Base-by-base conservation (phyloP, 2,329 filamentous ascomycete species). In the Hansfordia pulvinata region DNA sequence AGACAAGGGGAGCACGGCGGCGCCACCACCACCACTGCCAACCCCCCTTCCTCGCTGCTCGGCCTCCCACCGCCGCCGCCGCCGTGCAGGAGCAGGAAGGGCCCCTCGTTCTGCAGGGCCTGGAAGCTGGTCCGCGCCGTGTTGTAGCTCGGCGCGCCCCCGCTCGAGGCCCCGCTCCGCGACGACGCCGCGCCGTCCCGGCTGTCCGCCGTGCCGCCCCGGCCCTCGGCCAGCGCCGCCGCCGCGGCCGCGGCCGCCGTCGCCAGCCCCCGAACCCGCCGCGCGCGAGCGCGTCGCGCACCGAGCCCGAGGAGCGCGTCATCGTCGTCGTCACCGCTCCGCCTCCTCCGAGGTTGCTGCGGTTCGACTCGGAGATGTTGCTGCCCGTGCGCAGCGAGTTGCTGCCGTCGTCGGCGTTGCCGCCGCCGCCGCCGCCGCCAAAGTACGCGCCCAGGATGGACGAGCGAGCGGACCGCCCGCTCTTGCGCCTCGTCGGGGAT, bases 381-480 rank as follows among this genome's bases (percentile, higher is more conserved):
- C 66, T 72, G 17, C 53, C 64, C 5, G 66, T 71, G 16, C 68
- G 56, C 4, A 57, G n/a, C n/a, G n/a, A n/a, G n/a, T n/a, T 57
- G 19, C 68, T 63, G 21, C 66, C 62, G 10, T 62, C 58, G 2
- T 27, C 34, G 5, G 21, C 47, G 11, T 25, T 19, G 40, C 49
- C 35, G 34, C 32, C 20, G 34, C 17, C 23, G 15, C 17, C 23
- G 10, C 17, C 23, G n/a, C 23, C 23, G 12, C 11, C n/a, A 23
- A 24, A 24, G 10, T 24, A 24, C 10, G 16, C 14, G n/a, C 23
- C 23, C n/a, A n/a, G 1, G 53, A 54, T n/a, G n/a, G n/a, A n/a
- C n/a, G n/a, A n/a, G n/a, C n/a, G n/a, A n/a, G n/a, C n/a, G n/a
- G n/a, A n/a, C n/a, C n/a, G n/a, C n/a, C n/a, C n/a, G n/a, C n/a